Base-by-base conservation (phyloP, 2,329 filamentous ascomycete species). In the Amauroascus verrucosus region DNA sequence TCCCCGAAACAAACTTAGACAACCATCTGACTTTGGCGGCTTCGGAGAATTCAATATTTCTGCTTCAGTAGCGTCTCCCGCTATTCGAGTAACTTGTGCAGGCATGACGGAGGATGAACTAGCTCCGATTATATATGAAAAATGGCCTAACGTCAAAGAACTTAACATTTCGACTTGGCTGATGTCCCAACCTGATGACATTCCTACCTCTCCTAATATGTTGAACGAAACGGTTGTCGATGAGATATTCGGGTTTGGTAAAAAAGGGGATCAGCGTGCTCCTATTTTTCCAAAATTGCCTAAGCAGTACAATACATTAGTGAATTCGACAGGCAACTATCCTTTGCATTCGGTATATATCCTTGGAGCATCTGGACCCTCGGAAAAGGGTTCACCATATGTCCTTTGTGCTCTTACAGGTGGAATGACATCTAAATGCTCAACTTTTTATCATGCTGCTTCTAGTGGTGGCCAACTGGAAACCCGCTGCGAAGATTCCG, bases 61-160 rank as follows among this genome's bases (percentile, higher is more conserved):
- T 13, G 87, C 86, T 0, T 82, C 84, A 0, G 83, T 88, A 0
- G 79, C 84, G 0, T 85, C 82, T 0, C 86, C 86, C 0, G 75
- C 78, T 0, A 68, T 90, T 43, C 88, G 90, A 57, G 83, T 87
- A 0, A 67, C 89, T 30, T 93, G 87, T 60, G 83, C 78, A 1
- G 85, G 85, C 40, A 74, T 89, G 72, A 74, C 75, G 0, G 54
- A 65, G 18, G 61, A 72, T 0, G 84, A 88, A 51, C 66, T 91
- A 1, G 65, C 63, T 0, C 85, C 85, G 0, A 67, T 90, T 1
- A 71, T 90, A 0, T 88, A 84, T 56, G 74, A 74, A 0, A 58
- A 67, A 1, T 89, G 83, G 83, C 77, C 79, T 0, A 35, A 60
- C 44, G 30, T 44, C 16, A 30, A 48, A 20, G 38, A 54, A n/a